A percentile compares a stretch with the other conserved stretches of the same genome.
phyloP scores from a whole-genome alignment of 2,329 filamentous ascomycete genomes.

The Exophiala phaeomuriformis region DNA sequence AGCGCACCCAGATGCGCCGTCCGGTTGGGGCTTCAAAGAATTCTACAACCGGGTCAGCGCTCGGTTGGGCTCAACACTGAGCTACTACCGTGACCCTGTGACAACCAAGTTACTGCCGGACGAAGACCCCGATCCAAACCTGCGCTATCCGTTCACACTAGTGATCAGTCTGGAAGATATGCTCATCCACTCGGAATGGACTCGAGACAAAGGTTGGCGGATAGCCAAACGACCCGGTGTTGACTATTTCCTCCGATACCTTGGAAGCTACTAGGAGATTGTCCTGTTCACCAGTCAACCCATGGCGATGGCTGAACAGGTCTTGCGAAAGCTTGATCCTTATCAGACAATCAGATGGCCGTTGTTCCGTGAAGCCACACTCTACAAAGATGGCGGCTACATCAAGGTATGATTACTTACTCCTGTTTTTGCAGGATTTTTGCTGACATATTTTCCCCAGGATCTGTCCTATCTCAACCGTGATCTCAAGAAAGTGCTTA shows the following conservation, averaged over 20 bases:
- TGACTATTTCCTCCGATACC: constrained; percentile 94
- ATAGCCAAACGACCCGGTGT: constrained; percentile 89
- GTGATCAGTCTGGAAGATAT: constrained; percentile 90
- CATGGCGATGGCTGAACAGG: constrained; percentile 72
- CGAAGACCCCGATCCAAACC: constrained; percentile 58
- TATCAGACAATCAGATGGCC: constrained; percentile 95
- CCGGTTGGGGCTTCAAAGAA: constrained; percentile 65
- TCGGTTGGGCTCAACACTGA: constrained; percentile 65
- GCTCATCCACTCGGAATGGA: constrained; percentile 91
- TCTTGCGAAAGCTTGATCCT: constrained; percentile 88
- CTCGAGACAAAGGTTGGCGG: constrained; percentile 87
- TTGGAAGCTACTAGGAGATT: constrained; percentile 96
- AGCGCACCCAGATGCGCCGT: constrained; percentile 63
- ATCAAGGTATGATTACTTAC: constrained; percentile 65
- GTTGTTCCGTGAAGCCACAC: constrained; percentile 90
- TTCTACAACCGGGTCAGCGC: constrained; percentile 78
- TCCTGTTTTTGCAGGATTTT: not conserved
- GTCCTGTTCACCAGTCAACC: constrained; percentile 91
- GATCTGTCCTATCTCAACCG: constrained; percentile 97
- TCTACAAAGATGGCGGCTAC: constrained; percentile 91
- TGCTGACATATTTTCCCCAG: constrained; percentile 41
- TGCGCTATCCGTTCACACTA: constrained; percentile 82
- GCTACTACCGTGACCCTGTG: constrained; percentile 92
- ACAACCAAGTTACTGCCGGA: constrained; percentile 83
- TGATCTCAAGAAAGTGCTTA: constrained; percentile 87